These are phyloP conservation scores for Arxiozyma telluris DNA, from an alignment of 1,139 yeast genomes.

Conservation along the genomic window DNA sequence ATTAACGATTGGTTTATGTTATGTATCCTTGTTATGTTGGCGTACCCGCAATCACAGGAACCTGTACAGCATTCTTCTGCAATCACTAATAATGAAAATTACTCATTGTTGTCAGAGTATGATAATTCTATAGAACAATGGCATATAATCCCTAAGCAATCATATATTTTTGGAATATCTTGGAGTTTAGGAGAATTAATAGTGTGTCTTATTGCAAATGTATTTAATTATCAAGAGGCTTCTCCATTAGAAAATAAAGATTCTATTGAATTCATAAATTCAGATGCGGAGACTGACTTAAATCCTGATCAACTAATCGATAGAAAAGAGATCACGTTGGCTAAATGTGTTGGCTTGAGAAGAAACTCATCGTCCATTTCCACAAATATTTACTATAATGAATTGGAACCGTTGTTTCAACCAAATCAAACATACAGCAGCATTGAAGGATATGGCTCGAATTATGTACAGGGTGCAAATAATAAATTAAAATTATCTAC, in stretches of 20 bases:
- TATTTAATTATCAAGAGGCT: slow-evolving; percentile 22
- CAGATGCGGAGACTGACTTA: background rate
- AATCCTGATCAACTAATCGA: background rate
- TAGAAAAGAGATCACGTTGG: slow-evolving; percentile 24
- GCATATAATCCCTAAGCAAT: slow-evolving; percentile 31
- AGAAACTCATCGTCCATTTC: slow-evolving; percentile 26
- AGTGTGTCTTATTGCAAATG: slow-evolving; percentile 20
- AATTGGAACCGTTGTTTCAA: slow-evolving; percentile 3
- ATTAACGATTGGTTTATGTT: slow-evolving; percentile 29
- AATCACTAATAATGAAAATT: no score
- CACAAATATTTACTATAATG: slow-evolving; percentile 25
- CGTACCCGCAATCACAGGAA: slow-evolving; percentile 31
- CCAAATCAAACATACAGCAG: slow-evolving; percentile 8
- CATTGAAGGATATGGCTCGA: background rate
- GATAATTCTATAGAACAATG: slow-evolving; percentile 13
- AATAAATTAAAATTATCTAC: background rate
- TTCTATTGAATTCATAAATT: background rate
- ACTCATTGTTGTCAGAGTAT: background rate
- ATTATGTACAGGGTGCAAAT: background rate
- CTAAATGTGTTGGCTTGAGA: slow-evolving; percentile 27
- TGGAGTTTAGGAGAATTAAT: slow-evolving; percentile 29
- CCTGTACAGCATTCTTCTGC: slow-evolving; percentile 2
- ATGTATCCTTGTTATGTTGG: slow-evolving; percentile 26
- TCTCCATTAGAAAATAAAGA: background rate
- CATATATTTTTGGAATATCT: slow-evolving; percentile 29